Base-by-base conservation (phyloP, 768 basidiomycete species). In the Pholiota conissans region DNA sequence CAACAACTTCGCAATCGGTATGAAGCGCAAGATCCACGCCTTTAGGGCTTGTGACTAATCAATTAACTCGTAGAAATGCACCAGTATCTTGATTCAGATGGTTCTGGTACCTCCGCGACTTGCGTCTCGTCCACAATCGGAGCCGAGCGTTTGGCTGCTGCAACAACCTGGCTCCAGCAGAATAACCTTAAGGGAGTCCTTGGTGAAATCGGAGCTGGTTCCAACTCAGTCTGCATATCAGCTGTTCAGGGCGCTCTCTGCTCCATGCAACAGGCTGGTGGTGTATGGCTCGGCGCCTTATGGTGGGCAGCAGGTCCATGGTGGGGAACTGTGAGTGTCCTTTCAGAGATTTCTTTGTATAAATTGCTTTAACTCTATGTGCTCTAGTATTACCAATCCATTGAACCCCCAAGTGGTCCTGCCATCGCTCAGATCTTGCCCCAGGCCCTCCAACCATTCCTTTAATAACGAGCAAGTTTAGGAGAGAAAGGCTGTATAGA, bases 261-360 rank as follows among this genome's bases (percentile, higher is more conserved):
- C 70, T 61, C 75, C 53, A 80, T 87, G 83, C 85, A 86, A 65
- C 71, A 79, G 61, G 75, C 80, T 28, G 78, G 81, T 40, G 81
- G 81, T 42, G 80, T 77, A n/a, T 86, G 84, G 84, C 71, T 86
- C 56, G 85, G 75, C 58, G 67, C 65, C 52, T 28, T 66, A 26
- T 85, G 81, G 80, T 85, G 84, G 85, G 82, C 84, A 57, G 84
- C 84, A 58, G 84, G 84, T 1, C 84, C 82, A 42, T 85, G 84
- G 82, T 84, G 83, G 83, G 79, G 76, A 32, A 65, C 59, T 68
- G 82, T 83, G 63, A 71, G 81, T 80, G 22, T 30, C 37, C 40
- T 7, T n/a, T 22, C 59, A 22, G 46, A 56, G 32, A 51, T 49
- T 2, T 37, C 9, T 35, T 35, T 48, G 37, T 1, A 18, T 14